phyloP scores from a whole-genome alignment of 2,329 filamentous ascomycete genomes.

The Xylariaceae sp. region DNA sequence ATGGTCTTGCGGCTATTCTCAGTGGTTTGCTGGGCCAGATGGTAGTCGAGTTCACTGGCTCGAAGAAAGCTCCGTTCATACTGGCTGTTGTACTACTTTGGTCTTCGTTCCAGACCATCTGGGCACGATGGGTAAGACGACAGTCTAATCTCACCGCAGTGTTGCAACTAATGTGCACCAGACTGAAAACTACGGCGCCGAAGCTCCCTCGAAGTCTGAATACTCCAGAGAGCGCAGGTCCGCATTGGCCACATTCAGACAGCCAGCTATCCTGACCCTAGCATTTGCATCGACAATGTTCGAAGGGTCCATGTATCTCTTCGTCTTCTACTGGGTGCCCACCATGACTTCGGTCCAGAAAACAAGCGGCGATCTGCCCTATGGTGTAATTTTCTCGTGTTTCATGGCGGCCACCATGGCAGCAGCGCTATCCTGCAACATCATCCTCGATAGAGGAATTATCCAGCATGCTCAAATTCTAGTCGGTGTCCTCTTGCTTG shows the following conservation, averaged over 20 bases:
- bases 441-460: slow-evolving; percentile 30
- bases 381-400: slow-evolving; percentile 28
- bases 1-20: slow-evolving; percentile 53
- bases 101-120: slow-evolving; percentile 45
- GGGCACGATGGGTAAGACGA: slow-evolving; percentile 45
- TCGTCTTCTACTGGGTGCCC: slow-evolving; percentile 62
- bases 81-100: slow-evolving; percentile 40
- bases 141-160: too few species aligned
- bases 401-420: slow-evolving; percentile 32
- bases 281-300: slow-evolving; percentile 55
- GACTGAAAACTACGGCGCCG: slow-evolving; percentile 28
- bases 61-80: slow-evolving; percentile 53
- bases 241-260: slow-evolving; percentile 31
- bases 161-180: slow-evolving; percentile 14
- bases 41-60: slow-evolving; percentile 46
- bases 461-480: slow-evolving; percentile 36
- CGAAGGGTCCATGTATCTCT: slow-evolving; percentile 61
- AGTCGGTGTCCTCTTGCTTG: slow-evolving; percentile 32
- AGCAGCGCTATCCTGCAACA: slow-evolving; percentile 29
- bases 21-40: slow-evolving; percentile 52
- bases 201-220: slow-evolving; percentile 4
- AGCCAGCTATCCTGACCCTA: slow-evolving; percentile 50
- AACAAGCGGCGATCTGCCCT: slow-evolving; percentile 28
- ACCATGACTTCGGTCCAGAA: slow-evolving; percentile 46
- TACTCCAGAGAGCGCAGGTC: background rate